A percentile compares a stretch with the other conserved stretches of the same genome.
Evolutionary conservation across 164 flowering plant species (phyloP).

Genomic region (Sedum album): DNA sequence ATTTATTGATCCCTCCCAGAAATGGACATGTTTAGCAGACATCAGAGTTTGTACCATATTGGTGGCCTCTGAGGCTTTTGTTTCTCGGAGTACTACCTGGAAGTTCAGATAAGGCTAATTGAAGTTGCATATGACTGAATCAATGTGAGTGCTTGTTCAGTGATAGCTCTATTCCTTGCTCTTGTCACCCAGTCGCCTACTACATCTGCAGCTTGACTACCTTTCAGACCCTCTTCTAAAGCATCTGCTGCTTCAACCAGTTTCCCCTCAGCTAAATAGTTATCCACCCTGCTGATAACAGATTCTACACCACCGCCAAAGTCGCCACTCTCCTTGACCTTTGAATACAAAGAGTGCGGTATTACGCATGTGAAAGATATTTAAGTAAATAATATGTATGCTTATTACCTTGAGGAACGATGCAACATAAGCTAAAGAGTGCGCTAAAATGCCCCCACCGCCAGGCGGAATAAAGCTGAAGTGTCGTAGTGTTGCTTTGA

Average conservation of each 20-base stretch:
- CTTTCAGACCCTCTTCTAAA: conserved; percentile 71
- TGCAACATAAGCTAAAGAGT: conserved; percentile 71
- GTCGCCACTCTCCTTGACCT: conserved; percentile 58
- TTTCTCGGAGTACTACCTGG: background rate
- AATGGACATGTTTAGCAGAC: background rate
- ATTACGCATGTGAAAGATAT: background rate
- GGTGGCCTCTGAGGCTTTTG: background rate
- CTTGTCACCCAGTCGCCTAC: conserved; percentile 60
- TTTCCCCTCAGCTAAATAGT: conserved; percentile 68
- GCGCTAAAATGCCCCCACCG: conserved; percentile 92
- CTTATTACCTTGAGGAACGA: conserved; percentile 62
- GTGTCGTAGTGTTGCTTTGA: conserved; percentile 72
- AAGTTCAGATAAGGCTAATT: conserved; percentile 42
- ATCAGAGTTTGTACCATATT: too few relatives aligned
- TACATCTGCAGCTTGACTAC: conserved; percentile 67
- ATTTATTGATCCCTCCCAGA: background rate
- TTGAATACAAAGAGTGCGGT: conserved; percentile 4
- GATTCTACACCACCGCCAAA: conserved; percentile 83
- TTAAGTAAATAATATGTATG: background rate
- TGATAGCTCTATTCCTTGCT: conserved; percentile 73
- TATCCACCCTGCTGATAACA: conserved; percentile 60
- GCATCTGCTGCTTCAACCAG: conserved; percentile 82
- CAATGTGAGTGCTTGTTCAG: conserved; percentile 79
- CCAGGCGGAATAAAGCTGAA: conserved; percentile 81
- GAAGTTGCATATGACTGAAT: conserved; percentile 82